A percentile compares a stretch with the other conserved stretches of the same genome.
phyloP scores from a whole-genome alignment of 208 protist species.

The Trypanosoma mega region DNA sequence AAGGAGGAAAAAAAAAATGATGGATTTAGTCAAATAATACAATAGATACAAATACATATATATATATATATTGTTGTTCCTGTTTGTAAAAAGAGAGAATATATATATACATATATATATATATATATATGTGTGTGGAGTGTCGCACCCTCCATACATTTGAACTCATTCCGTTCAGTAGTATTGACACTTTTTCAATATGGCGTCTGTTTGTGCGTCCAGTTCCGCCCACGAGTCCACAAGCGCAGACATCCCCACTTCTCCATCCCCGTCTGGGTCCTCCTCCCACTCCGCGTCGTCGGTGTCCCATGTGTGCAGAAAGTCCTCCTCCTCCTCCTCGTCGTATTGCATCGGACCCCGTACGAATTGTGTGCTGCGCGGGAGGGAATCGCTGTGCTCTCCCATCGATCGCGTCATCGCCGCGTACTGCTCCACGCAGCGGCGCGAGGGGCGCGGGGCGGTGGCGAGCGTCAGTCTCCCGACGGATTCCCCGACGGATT shows the following conservation, averaged over 20 bases:
- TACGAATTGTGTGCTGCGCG: no score
- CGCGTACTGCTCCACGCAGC: constrained; percentile 14
- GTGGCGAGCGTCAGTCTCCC: constrained; percentile 17
- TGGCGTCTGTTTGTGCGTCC: constrained; percentile 57
- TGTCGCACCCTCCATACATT: constrained; percentile 5
- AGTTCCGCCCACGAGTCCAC: constrained; percentile 54
- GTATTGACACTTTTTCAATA: constrained; percentile 35
- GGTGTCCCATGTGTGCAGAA: constrained; percentile 2
- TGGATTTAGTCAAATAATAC: neutral
- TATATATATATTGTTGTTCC: neutral
- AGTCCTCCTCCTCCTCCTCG: neutral
- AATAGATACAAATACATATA: neutral
- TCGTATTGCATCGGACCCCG: neutral
- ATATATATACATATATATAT: neutral
- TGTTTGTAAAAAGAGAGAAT: constrained; percentile 5
- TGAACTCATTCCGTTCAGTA: constrained; percentile 1
- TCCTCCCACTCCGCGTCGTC: constrained; percentile 9
- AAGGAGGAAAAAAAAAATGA: constrained; percentile 4
- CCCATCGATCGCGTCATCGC: neutral
- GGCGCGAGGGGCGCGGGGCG: constrained; percentile 27
- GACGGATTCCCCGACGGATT: constrained; percentile 15
- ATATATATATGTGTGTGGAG: neutral
- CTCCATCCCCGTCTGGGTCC: neutral
- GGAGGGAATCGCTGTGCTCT: neutral
- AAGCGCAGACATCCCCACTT: constrained; percentile 17